Base-by-base conservation (phyloP, 2,329 filamentous ascomycete species). In the Aspergillus aculeatus region DNA sequence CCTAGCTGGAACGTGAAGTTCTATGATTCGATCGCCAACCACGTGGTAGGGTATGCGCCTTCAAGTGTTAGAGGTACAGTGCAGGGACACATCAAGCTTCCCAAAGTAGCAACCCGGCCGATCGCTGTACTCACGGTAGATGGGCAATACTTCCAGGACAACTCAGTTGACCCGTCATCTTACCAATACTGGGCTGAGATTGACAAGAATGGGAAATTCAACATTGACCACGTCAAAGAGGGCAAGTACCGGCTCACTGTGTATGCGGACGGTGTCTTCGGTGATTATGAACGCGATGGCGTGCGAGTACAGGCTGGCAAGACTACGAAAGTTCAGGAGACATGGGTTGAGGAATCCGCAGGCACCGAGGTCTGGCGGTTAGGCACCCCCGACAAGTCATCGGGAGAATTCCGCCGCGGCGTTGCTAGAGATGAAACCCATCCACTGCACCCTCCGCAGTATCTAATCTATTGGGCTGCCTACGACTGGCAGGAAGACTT, bases 161-260 rank as follows among this genome's bases (percentile, higher is more conserved):
- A 88, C 59, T 82, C 80, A 0, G 74, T 81, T 6, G 81, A 86
- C 56, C 72, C 77, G 3, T 76, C 76, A n/a, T 81, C 84, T 0
- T 84, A 85, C 56, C 86, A 89, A 68, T 88, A 89, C 73, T 88
- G 86, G 86, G 78, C 77, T 0, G 80, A 84, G 16, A 78, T 87
- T 7, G 73, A 80, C 48, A 48, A 59, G 0, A 74, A 70, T 1
- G 85, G 85, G 2, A 69, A 71, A 4, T 83, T 85, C 5, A 73
- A 70, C 10, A 86, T 89, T 58, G 79, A 76, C 24, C 77, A 78
- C 5, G 81, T 89, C 41, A 83, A 82, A 63, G 81, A 80, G 3
- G 86, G 84, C 5, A 84, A 77, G 1, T 89, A 88, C 71, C 79
- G 86, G 2, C 73, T 89, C 7, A 89, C 86, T 1, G 74, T 89